Conservation (phyloP, 805 yeast species). For the Debaryomyces hansenii region DNA sequence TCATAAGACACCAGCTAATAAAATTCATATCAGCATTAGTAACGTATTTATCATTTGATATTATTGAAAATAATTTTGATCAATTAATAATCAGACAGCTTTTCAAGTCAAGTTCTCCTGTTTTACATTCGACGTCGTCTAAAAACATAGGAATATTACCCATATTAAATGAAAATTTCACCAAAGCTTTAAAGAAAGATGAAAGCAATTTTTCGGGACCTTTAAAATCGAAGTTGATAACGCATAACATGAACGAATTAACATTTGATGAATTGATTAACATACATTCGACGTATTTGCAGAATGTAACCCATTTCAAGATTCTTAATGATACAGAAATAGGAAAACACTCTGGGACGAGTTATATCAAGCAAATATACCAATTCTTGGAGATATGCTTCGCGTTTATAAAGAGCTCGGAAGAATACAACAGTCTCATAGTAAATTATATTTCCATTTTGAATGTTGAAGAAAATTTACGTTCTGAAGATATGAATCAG, state of each 20-base stretch:
- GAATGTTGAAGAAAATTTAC: slow-evolving; percentile 17
- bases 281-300: slow-evolving; percentile 32
- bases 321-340: slow-evolving; percentile 28
- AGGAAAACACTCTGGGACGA: slow-evolving; percentile 29
- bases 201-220: neutral
- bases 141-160: slow-evolving; percentile 1
- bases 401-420: slow-evolving; percentile 32
- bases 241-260: slow-evolving; percentile 24
- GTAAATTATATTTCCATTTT: slow-evolving; percentile 28
- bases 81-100: slow-evolving; percentile 20
- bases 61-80: slow-evolving; percentile 44
- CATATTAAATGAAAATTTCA: slow-evolving; percentile 4
- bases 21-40: slow-evolving; percentile 43
- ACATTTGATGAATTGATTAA: slow-evolving; percentile 52
- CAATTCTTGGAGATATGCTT: slow-evolving; percentile 28
- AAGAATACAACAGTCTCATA: slow-evolving; percentile 31
- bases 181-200: slow-evolving; percentile 1
- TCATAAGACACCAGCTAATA: slow-evolving; percentile 38
- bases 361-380: slow-evolving; percentile 34
- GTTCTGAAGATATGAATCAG: slow-evolving; percentile 12
- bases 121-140: neutral
- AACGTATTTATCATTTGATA: slow-evolving; percentile 44
- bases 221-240: neutral
- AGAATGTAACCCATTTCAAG: slow-evolving; percentile 28
- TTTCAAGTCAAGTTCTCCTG: slow-evolving; percentile 14